phyloP scores from a whole-genome alignment of 108 stramenopile genomes.

The Cyclotella sp. region DNA sequence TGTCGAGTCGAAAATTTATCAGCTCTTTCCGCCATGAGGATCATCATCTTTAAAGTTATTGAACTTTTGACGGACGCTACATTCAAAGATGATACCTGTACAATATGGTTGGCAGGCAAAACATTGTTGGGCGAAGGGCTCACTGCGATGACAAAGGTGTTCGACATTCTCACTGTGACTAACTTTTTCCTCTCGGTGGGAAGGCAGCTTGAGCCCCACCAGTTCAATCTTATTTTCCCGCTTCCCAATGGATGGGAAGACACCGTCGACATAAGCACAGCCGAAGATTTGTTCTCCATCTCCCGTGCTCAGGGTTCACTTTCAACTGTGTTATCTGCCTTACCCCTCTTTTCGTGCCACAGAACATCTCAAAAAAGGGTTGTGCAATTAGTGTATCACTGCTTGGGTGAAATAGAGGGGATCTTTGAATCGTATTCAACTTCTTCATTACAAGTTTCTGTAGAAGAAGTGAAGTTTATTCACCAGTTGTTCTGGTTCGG shows the following conservation, averaged over 20 bases:
- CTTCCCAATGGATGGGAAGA: slow-evolving; percentile 23
- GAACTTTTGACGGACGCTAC: slow-evolving; percentile 33
- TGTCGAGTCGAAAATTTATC: slow-evolving; percentile 21
- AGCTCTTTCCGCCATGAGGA: slow-evolving; percentile 31
- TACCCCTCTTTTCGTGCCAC: slow-evolving; percentile 55
- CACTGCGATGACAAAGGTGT: slow-evolving; percentile 23
- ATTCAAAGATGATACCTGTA: neutral
- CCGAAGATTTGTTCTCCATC: slow-evolving; percentile 44
- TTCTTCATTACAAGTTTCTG: slow-evolving; percentile 8
- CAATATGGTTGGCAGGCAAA: slow-evolving; percentile 33
- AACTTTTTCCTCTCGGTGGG: slow-evolving; percentile 55
- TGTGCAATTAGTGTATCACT: slow-evolving; percentile 47
- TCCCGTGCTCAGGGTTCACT: slow-evolving; percentile 47
- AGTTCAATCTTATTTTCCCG: slow-evolving; percentile 57
- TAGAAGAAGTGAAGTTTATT: slow-evolving; percentile 50
- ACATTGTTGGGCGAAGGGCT: slow-evolving; percentile 27
- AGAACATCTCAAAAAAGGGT: slow-evolving; percentile 33
- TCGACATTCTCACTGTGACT: slow-evolving; percentile 37
- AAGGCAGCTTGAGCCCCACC: slow-evolving; percentile 57
- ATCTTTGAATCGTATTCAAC: slow-evolving; percentile 11
- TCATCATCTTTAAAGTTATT: slow-evolving; percentile 46
- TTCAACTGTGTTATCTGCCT: slow-evolving; percentile 43
- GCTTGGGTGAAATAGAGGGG: slow-evolving; percentile 38
- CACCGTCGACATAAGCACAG: slow-evolving; percentile 8
- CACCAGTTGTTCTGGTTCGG: slow-evolving; percentile 59